Evolutionary conservation across 352 stramenopile genomes (phyloP), one percentile per base, ranked within the genome.

Genomic region (Globisporangium acanthophoron): DNA sequence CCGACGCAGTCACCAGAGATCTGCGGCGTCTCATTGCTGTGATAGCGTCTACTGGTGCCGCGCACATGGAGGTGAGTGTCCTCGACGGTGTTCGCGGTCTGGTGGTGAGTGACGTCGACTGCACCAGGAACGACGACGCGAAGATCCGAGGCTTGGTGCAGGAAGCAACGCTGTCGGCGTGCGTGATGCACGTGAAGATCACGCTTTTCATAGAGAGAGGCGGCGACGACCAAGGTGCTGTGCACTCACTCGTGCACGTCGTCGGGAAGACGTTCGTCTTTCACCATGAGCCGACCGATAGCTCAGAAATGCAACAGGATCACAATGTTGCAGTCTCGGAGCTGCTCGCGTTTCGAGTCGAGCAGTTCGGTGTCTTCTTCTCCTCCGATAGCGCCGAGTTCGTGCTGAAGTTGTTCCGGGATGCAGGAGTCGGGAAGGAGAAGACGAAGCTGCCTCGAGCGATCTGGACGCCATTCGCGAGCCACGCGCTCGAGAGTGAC

Each of bases 201-300:
- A 56, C 40, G 15, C 3, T 16, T 1, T 37, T 49, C 35, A 18
- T 3, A 27, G 29, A 33, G 12, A 35, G 1, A 16, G 41, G 20
- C 6, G 5, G n/a, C 27, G 20, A 21, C 12, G 21, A 15, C 6
- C n/a, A 54, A 18, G 35, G 20, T 24, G 11, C 21, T 9, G 11
- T 21, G 20, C 15, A 20, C 29, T 20, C 33, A 15, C 18, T 55
- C 33, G 50, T 55, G 31, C 61, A 61, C 20, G 53, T 68, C 8
- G 56, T 78, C 5, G 70, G 52, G 1, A 84, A 84, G 55, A 54
- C 40, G 20, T 86, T 80, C 31, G 21, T 61, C 16, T 78, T 84
- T 59, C 69, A 78, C 21, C 33, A 73, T 46, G 41, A 62, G 27
- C 58, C 65, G 16, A 69, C 62, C 5, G 63, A 59, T 8, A n/a